A percentile compares a stretch with the other conserved stretches of the same genome.
These are phyloP conservation scores for Selaginella moellendorffii DNA, from an alignment of 75 land plant species.

Conservation along the genomic window DNA sequence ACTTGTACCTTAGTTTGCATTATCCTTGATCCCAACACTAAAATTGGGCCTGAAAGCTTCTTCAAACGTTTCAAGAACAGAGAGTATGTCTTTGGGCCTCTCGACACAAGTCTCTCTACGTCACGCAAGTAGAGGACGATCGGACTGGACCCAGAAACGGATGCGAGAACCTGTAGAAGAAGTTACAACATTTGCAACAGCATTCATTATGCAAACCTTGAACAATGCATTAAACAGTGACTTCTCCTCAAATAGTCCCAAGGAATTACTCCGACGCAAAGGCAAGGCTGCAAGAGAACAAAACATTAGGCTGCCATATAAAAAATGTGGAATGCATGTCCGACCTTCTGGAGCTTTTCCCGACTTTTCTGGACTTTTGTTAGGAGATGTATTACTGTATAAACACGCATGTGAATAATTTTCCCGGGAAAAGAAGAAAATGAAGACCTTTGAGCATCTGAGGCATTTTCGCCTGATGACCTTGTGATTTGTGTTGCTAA, in stretches of 20 bases:
- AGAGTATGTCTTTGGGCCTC: slow-evolving; percentile 29
- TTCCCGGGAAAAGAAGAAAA: too few relatives aligned
- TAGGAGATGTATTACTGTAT: too few relatives aligned
- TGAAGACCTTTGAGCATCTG: too few relatives aligned
- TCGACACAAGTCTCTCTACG: slow-evolving; percentile 45
- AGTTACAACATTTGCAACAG: background rate
- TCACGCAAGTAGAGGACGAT: slow-evolving; percentile 67
- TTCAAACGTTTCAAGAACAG: slow-evolving; percentile 53
- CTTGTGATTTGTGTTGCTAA: background rate
- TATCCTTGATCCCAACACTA: slow-evolving; percentile 59
- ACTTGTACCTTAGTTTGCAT: slow-evolving; percentile 8
- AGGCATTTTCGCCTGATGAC: background rate
- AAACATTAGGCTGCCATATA: too few relatives aligned
- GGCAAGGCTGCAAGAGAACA: slow-evolving; percentile 24
- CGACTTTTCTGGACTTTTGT: too few relatives aligned
- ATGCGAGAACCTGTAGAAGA: slow-evolving; percentile 40
- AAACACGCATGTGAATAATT: too few relatives aligned
- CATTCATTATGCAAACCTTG: slow-evolving; percentile 32
- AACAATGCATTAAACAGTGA: slow-evolving; percentile 53
- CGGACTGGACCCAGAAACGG: slow-evolving; percentile 41
- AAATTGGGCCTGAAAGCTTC: slow-evolving; percentile 46
- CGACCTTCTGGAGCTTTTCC: too few relatives aligned
- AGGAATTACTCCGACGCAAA: slow-evolving; percentile 37
- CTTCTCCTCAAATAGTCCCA: slow-evolving; percentile 59
- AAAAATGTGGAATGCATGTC: too few relatives aligned